Percentiles rank a stretch among this genome's conserved stretches.
These are phyloP conservation scores for Calcarisporium arbuscula DNA, from an alignment of 2,329 filamentous ascomycete genomes.

Conservation along the genomic window DNA sequence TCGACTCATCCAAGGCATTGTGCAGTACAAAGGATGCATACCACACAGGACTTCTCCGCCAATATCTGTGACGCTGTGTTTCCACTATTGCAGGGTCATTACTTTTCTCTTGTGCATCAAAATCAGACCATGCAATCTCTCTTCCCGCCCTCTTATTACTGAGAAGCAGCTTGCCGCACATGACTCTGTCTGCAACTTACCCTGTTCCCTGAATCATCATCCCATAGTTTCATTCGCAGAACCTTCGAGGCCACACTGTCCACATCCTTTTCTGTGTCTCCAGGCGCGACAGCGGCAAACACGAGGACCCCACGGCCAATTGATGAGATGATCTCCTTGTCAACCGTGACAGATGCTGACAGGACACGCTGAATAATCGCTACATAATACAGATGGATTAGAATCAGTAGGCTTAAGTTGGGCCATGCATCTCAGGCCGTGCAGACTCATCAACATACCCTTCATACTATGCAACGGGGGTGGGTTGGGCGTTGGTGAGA, in stretches of 20 bases:
- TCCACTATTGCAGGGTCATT: conserved; percentile 60
- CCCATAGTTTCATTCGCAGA: conserved; percentile 86
- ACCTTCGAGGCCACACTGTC: conserved; percentile 80
- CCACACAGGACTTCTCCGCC: conserved; percentile 90
- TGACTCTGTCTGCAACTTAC: conserved; percentile 42
- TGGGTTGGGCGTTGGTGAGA: no score
- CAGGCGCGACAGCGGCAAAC: conserved; percentile 83
- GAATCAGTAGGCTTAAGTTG: conserved; percentile 11
- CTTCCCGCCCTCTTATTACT: no score
- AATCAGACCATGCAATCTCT: not conserved
- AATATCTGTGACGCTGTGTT: conserved; percentile 80
- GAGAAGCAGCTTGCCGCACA: not conserved
- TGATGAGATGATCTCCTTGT: conserved; percentile 80
- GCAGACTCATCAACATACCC: conserved; percentile 9
- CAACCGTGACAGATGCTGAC: conserved; percentile 91
- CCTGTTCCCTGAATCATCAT: conserved; percentile 65
- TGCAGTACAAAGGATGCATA: conserved; percentile 31
- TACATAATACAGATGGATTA: conserved; percentile 36
- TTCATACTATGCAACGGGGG: no score
- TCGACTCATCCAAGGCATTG: not conserved
- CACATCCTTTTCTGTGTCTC: conserved; percentile 84
- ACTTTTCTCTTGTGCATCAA: not conserved
- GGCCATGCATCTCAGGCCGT: no score
- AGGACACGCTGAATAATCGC: conserved; percentile 90
- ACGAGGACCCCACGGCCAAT: conserved; percentile 89